These are phyloP conservation scores for Aristolochia californica DNA, from an alignment of 164 flowering plant genomes.

Conservation along the genomic window DNA sequence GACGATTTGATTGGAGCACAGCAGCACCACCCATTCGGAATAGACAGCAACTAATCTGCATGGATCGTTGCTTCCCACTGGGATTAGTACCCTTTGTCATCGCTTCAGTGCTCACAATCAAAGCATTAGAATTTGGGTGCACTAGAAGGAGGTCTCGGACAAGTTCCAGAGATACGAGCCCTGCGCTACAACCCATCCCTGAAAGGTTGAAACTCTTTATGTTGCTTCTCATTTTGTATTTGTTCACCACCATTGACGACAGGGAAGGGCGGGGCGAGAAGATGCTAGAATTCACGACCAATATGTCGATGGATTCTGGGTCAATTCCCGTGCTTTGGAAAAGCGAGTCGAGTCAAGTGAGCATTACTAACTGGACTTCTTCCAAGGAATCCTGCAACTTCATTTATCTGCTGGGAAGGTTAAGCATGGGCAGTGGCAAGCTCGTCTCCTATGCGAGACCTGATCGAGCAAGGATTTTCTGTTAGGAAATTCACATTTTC, in stretches of 20 bases:
- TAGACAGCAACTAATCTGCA: constrained; percentile 12
- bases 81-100: constrained; percentile 28
- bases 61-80: constrained; percentile 9
- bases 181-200: constrained; percentile 24
- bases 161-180: constrained; percentile 10
- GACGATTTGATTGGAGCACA: constrained; percentile 9
- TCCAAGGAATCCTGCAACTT: constrained; percentile 15
- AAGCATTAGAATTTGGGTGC: constrained; percentile 5
- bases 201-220: constrained; percentile 15
- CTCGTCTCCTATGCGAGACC: constrained; percentile 15
- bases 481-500: constrained; percentile 10
- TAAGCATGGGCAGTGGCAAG: constrained; percentile 8
- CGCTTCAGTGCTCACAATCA: constrained; percentile 14
- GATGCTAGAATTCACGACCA: constrained; percentile 14
- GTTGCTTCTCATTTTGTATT: constrained; percentile 16
- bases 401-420: constrained; percentile 7
- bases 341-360: no score
- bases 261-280: constrained; percentile 17
- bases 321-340: constrained; percentile 6
- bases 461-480: constrained; percentile 13
- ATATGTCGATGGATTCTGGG: constrained; percentile 13
- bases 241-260: constrained; percentile 16
- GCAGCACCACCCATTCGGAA: constrained; percentile 14
- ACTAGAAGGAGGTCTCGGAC: constrained; percentile 16
- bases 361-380: constrained; percentile 10